Percentiles rank a stretch among this genome's conserved stretches.
Evolutionary conservation across 2,329 filamentous ascomycete genomes (phyloP).

Genomic region (Aspergillus pseudoterreus): DNA sequence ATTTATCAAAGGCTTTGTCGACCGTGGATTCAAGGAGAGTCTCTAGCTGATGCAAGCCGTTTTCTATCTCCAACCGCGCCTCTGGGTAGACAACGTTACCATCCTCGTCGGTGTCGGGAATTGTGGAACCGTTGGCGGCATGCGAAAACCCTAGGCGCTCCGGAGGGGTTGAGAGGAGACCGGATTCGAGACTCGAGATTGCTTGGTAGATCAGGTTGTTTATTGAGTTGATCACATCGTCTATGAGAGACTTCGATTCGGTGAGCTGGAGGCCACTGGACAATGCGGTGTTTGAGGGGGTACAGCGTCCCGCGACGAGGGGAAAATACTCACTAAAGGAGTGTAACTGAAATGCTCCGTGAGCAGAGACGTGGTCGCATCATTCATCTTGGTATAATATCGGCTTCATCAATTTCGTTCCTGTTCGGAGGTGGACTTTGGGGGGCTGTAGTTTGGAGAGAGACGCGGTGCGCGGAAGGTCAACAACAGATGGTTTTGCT

Average conservation of each 20-base stretch:
- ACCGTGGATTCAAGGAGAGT: conserved; percentile 76
- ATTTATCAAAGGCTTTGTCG: conserved; percentile 79
- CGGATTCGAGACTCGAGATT: conserved; percentile 80
- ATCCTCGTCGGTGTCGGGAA: conserved; percentile 46
- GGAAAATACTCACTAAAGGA: conserved; percentile 64
- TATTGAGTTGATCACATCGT: conserved; percentile 96
- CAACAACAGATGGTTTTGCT: too few species aligned
- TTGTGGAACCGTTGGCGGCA: conserved; percentile 44
- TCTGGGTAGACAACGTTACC: conserved; percentile 46
- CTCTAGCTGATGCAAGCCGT: conserved; percentile 80
- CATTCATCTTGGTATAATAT: conserved; percentile 35
- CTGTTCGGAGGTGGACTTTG: conserved; percentile 3
- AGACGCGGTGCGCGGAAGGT: too few species aligned
- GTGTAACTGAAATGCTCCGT: conserved; percentile 97
- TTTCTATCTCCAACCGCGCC: conserved; percentile 72
- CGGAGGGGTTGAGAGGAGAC: conserved; percentile 70
- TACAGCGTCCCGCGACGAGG: background rate
- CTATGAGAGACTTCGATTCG: conserved; percentile 70
- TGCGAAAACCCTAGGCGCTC: conserved; percentile 74
- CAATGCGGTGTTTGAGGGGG: background rate
- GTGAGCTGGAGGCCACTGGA: conserved; percentile 12
- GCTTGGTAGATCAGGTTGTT: conserved; percentile 91
- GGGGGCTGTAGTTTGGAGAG: too few species aligned
- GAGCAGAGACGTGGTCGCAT: conserved; percentile 59
- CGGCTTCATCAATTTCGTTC: background rate